A percentile compares a stretch with the other conserved stretches of the same genome.
Conservation (phyloP, 2,329 filamentous ascomycete genomes). For the Lasiodiplodia gonubiensis region DNA sequence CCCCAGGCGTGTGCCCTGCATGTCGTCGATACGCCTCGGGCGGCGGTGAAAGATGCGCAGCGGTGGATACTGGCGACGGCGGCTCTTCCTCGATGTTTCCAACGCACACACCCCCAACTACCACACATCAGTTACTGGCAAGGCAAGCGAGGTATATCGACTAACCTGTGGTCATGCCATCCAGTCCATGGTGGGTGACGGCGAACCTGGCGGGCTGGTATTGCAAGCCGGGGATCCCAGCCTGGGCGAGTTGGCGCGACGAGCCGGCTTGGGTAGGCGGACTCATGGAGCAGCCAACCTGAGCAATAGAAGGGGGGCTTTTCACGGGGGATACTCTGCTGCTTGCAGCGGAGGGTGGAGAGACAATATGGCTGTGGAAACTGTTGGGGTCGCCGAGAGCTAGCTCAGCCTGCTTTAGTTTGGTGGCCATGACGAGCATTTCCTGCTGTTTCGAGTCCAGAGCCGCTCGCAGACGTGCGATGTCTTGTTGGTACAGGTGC, state of each 20-base stretch:
- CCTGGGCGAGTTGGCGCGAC: not conserved
- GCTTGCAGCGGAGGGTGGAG: conserved; percentile 18
- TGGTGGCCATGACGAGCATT: conserved; percentile 26
- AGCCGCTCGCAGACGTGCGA: conserved; percentile 6
- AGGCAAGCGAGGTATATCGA: conserved; percentile 36
- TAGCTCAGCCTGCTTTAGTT: conserved; percentile 28
- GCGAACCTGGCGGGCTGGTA: conserved; percentile 9
- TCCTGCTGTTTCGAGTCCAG: conserved; percentile 28
- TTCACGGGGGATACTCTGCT: conserved; percentile 21
- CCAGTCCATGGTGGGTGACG: conserved; percentile 19
- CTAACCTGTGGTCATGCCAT: conserved; percentile 12
- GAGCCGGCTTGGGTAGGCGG: conserved; percentile 5
- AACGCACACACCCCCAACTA: conserved; percentile 1
- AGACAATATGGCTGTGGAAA: conserved; percentile 25
- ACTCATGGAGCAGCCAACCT: conserved; percentile 1
- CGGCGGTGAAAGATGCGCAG: conserved; percentile 41
- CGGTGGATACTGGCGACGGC: conserved; percentile 41
- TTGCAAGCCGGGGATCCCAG: conserved; percentile 10
- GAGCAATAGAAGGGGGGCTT: conserved; percentile 4
- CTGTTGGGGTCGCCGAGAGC: conserved; percentile 22
- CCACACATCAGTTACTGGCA: conserved; percentile 31
- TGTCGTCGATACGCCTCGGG: conserved; percentile 43
- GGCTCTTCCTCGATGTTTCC: conserved; percentile 36
- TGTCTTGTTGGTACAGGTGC: conserved; percentile 24
- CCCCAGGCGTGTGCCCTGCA: conserved; percentile 45